Conservation (phyloP, 371 early-diverging fungal genomes). For the Catenaria anguillulae region DNA sequence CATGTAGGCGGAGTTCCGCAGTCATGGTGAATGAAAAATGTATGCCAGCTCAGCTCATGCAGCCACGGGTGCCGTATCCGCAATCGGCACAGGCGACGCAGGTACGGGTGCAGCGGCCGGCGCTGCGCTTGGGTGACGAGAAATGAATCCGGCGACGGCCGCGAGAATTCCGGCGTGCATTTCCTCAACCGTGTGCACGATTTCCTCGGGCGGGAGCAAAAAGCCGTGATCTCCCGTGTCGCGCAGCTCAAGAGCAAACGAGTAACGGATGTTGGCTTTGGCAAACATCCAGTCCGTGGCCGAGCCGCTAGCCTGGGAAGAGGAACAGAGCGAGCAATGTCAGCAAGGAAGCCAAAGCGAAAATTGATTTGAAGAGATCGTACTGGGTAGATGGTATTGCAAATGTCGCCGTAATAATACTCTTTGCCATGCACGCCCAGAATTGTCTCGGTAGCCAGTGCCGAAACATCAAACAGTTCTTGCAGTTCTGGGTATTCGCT, state of each 20-base stretch:
- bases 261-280: slow-evolving; percentile 28
- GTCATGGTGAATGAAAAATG: no score
- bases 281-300: slow-evolving; percentile 25
- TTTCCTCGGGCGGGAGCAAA: slow-evolving; percentile 30
- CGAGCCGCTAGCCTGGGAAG: neutral
- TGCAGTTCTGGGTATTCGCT: no score
- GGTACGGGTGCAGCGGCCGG: no score
- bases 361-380: no score
- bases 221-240: slow-evolving; percentile 25
- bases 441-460: no score
- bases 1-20: no score
- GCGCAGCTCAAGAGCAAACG: slow-evolving; percentile 32
- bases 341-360: slow-evolving; percentile 11
- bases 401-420: slow-evolving; percentile 26
- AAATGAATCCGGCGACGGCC: neutral
- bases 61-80: no score
- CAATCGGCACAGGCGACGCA: no score
- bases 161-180: slow-evolving; percentile 7
- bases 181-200: slow-evolving; percentile 26
- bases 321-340: neutral
- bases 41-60: no score
- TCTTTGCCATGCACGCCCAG: neutral
- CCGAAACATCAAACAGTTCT: no score
- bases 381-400: slow-evolving; percentile 29
- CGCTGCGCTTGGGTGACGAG: no score